Base-by-base conservation (phyloP, 2,329 filamentous ascomycete species). In the Alternaria sp. region DNA sequence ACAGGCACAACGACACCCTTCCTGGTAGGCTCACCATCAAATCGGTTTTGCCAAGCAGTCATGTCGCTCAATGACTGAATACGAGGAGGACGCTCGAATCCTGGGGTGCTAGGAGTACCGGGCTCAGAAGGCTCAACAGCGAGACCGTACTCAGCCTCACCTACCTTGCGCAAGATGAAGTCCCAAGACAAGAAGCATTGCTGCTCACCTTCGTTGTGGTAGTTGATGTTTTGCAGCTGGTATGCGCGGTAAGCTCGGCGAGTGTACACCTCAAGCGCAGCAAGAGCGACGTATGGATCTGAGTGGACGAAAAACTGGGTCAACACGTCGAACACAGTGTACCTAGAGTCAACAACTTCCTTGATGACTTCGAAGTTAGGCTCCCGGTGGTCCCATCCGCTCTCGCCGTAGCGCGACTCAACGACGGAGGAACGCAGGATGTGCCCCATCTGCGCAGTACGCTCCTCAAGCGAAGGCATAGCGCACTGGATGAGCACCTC, bases 401-500 rank as follows among this genome's bases (percentile, higher is more conserved):
- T 93, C 84, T 99, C 95, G 59, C 95, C 95, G 73, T 99, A 99
- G 68, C 91, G 89, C n/a, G 93, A 97, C 79, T 99, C 93, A 7
- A 97, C 88, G 23, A 99, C 95, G 0, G 95, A 94, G 26, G 94
- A 97, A 59, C 93, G 91, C 54, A 99, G 85, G 66, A 99, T 99
- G 79, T 98, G 94, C 83, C 98, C 95, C 94, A 99, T 97, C 82
- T 99, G 95, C 6, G 90, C 86, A 26, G 91, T 91, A 69, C 95
- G 90, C 84, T 99, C 95, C 79, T 98, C 95, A 21, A 99, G 84
- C 3, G 95, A 99, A 17, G 95, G 95, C 77, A 99, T 86, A 53
- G 95, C 93, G 76, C 93, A 97, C 80, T 98, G 95, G 65, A 99
- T 99, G 72, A 99, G 89, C 51, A 98, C 90, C 82, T 99, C 95